Evolutionary conservation across 805 yeast genomes (phyloP).

Genomic region (Yarrowia keelungensis): DNA sequence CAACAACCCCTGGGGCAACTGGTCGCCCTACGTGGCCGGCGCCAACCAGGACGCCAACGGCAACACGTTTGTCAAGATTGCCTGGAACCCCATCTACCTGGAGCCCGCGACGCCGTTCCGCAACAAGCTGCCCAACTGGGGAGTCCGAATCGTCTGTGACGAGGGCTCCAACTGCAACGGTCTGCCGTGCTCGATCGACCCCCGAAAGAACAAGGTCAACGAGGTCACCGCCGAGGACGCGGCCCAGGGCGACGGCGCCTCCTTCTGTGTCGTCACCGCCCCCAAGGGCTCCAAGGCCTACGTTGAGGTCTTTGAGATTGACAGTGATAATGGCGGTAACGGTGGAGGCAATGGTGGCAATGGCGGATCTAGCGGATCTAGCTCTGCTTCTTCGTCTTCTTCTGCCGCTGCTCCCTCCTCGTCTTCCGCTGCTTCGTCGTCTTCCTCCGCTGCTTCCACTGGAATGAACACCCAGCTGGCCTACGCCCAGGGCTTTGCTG

Average conservation of each 20-base stretch:
- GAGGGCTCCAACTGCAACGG: constrained; percentile 74
- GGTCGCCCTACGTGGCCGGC: constrained; percentile 95
- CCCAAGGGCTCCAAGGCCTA: constrained; percentile 65
- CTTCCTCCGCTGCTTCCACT: constrained; percentile 5
- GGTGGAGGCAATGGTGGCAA: background rate
- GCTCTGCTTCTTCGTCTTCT: constrained; percentile 8
- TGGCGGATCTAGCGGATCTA: constrained; percentile 4
- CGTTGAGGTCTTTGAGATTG: constrained; percentile 69
- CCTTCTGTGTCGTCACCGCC: constrained; percentile 83
- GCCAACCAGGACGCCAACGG: constrained; percentile 76
- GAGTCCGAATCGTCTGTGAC: constrained; percentile 76
- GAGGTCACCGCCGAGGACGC: constrained; percentile 55
- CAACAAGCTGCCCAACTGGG: constrained; percentile 65
- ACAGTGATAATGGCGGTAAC: constrained; percentile 15
- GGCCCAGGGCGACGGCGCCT: constrained; percentile 64
- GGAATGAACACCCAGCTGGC: background rate
- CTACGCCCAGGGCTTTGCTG: constrained; percentile 14
- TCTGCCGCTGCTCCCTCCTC: background rate
- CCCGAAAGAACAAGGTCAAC: constrained; percentile 66
- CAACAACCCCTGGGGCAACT: constrained; percentile 76
- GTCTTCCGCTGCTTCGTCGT: background rate
- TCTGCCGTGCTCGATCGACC: constrained; percentile 83
- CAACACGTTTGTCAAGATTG: constrained; percentile 80
- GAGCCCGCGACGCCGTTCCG: constrained; percentile 62
- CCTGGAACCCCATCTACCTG: constrained; percentile 88